Conservation (phyloP, 768 basidiomycete species). For the Kwoniella dejecticola region DNA sequence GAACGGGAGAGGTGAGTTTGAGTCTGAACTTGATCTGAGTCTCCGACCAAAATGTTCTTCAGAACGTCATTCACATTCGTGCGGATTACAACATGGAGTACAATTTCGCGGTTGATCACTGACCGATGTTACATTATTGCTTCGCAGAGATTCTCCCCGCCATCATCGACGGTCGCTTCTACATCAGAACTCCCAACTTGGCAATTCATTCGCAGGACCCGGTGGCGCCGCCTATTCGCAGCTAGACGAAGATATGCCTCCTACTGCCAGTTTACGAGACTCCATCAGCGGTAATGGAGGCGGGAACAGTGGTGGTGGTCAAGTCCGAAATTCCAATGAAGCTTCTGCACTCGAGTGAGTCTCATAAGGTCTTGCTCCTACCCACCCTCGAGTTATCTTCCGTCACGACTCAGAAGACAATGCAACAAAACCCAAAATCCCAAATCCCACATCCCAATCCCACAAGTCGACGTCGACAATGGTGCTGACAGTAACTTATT, state of each 20-base stretch:
- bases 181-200: conserved; percentile 21
- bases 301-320: background rate
- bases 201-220: conserved; percentile 18
- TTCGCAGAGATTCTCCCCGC: conserved; percentile 15
- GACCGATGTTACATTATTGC: too few species aligned
- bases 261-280: conserved; percentile 40
- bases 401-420: background rate
- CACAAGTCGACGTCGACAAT: too few species aligned
- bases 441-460: too few species aligned
- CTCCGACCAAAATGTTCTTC: too few species aligned
- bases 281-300: background rate
- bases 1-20: conserved; percentile 29
- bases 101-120: too few species aligned
- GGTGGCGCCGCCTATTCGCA: conserved; percentile 16
- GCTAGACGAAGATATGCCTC: conserved; percentile 48
- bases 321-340: background rate
- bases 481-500: too few species aligned
- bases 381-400: too few species aligned
- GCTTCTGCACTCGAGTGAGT: conserved; percentile 21
- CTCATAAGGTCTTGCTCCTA: too few species aligned
- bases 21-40: too few species aligned
- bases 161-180: conserved; percentile 15
- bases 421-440: too few species aligned
- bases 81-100: too few species aligned
- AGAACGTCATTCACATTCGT: too few species aligned